Evolutionary conservation across 768 basidiomycete species (phyloP), one percentile per base, ranked within the genome.

Genomic region (Mycena albidolilacea): DNA sequence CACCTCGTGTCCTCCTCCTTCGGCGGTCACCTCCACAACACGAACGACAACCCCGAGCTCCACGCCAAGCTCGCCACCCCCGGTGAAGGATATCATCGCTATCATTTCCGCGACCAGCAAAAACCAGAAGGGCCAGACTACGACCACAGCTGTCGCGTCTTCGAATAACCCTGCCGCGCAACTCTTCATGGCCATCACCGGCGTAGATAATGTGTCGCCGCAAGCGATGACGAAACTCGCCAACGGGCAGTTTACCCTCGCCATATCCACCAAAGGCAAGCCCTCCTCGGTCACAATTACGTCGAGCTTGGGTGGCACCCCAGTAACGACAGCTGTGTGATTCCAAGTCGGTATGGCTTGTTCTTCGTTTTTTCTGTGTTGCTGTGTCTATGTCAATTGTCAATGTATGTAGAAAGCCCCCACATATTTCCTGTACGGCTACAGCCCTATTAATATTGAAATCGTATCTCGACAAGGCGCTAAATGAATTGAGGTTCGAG

Each of bases 231-330:
- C 74, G 19, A 52, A 64, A 17, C 64, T 66, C 4, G 74, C 67
- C 5, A 44, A 55, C 35, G 72, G 72, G 15, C 30, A 74, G 30
- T 78, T 66, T 37, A 60, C 64, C 43, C 54, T 68, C 4, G 43
- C 71, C 4, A 70, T 78, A 10, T 50, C 41, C 10, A 75, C 77
- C n/a, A 77, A 61, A 35, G 74, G 74, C 6, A 74, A 76, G 15
- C 77, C 77, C 8, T 43, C 62, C 7, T 52, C 62, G 7, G 77
- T 77, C 23, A 78, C 71, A 5, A 66, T 78, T 2, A 73, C 77
- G 0, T 78, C 77, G 14, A 78, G 69, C 59, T 30, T 69, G 17
- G 72, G 72, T 30, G 76, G 65, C 3, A 48, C 11, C 17, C 57
- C 67, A 11, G 55, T 46, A 12, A 48, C 54, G 23, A 2, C 5